Percentiles rank a stretch among this genome's conserved stretches.
These are phyloP conservation scores for Exophiala lecanii-corni DNA, from an alignment of 2,329 filamentous ascomycete genomes.

Conservation along the genomic window DNA sequence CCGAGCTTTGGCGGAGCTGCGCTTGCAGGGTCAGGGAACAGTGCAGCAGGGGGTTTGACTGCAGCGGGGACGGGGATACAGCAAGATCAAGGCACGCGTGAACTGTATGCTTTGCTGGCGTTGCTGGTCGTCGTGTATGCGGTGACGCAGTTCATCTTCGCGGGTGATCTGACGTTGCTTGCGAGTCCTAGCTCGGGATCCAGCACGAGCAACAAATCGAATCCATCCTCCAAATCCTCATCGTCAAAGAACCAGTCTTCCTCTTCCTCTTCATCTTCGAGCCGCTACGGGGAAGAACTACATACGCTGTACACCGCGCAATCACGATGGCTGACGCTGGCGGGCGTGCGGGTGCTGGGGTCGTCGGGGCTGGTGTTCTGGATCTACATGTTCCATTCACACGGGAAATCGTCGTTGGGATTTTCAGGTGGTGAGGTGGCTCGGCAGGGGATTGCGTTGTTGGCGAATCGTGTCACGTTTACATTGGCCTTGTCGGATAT, in stretches of 20 bases:
- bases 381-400: conserved; percentile 24
- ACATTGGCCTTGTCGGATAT: conserved; percentile 21
- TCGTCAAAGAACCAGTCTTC: background rate
- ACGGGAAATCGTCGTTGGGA: background rate
- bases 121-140: conserved; percentile 17
- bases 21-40: background rate
- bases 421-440: background rate
- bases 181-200: background rate
- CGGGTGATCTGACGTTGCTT: conserved; percentile 18
- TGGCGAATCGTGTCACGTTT: conserved; percentile 26
- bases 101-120: conserved; percentile 22
- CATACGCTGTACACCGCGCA: conserved; percentile 20
- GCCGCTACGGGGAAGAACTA: conserved; percentile 20
- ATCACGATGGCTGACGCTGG: conserved; percentile 19
- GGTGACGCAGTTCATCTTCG: conserved; percentile 20
- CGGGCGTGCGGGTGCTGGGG: conserved; percentile 19
- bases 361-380: conserved; percentile 17
- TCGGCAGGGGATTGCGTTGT: conserved; percentile 2
- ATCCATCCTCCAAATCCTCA: background rate
- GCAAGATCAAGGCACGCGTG: conserved; percentile 3
- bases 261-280: conserved; percentile 1
- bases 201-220: background rate
- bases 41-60: background rate
- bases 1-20: background rate
- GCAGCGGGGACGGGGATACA: too few relatives aligned